Base-by-base conservation (phyloP, 2,329 filamentous ascomycete species). In the Scortechinia acanthostroma region DNA sequence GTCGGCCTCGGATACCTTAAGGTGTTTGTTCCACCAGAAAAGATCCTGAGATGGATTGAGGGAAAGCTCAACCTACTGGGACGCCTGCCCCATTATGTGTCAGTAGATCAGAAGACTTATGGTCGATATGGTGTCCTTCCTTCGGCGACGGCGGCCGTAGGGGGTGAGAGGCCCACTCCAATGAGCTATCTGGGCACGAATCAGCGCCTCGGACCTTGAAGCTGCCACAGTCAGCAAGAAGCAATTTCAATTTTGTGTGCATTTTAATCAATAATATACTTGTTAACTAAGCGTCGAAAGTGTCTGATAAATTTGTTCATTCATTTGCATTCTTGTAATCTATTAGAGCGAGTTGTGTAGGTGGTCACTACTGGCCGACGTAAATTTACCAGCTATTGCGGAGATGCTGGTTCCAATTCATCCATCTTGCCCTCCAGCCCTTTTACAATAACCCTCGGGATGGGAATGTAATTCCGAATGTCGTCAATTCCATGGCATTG, bases 101-200 rank as follows among this genome's bases (percentile, higher is more conserved):
- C 88, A 46, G 83, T 96, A 15, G 91, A 97, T 58, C 91, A 95
- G 64, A 96, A 95, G 73, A 95, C 88, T 4, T 95, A 91, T 57
- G 91, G 91, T 4, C 77, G 91, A 45, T 96, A 95, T 55, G 91
- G 91, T 2, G 86, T 96, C 14, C 69, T 97, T 46, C 91, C 91
- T 2, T 74, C 80, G 1, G 70, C 55, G 10, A 13, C 62, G 17
- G 59, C 55, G 33, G 50, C 51, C 57, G 57, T 33, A 59, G 63
- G 45, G 58, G 64, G 16, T 55, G 62, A 25, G 56, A 58, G 42
- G 58, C 65, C 4, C 66, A 69, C 50, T 61, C 73, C 15, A 69
- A 74, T 1, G 69, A 86, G 53, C 80, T 80, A 45, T 76, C 86
- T 47, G 69, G 86, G 40, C 80, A 76, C 16, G 74, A 70, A 43